phyloP scores from a whole-genome alignment of 1,284 basidiomycete genomes.

The Inonotus obliquus region DNA sequence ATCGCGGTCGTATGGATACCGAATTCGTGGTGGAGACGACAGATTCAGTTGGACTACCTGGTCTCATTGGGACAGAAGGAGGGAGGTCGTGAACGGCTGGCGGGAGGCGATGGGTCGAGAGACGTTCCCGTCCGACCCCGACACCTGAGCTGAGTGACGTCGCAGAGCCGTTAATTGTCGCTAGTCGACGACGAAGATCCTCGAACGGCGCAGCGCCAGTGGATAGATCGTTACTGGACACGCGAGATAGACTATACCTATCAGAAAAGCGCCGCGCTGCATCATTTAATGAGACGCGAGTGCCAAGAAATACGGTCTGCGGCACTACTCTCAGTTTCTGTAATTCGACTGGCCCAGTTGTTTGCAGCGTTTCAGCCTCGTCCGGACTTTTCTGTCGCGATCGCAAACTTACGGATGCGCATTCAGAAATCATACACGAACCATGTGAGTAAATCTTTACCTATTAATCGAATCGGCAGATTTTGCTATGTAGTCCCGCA shows the following conservation, averaged over 20 bases:
- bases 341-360: slow-evolving; percentile 63
- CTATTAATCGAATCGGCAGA: slow-evolving; percentile 67
- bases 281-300: slow-evolving; percentile 38
- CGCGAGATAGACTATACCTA: slow-evolving; percentile 28
- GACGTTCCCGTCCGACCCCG: slow-evolving; percentile 41
- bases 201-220: slow-evolving; percentile 52
- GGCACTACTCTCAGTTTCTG: slow-evolving; percentile 89
- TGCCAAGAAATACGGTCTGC: slow-evolving; percentile 89
- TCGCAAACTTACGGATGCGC: slow-evolving; percentile 45
- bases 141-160: slow-evolving; percentile 50
- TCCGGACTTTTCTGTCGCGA: slow-evolving; percentile 56
- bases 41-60: slow-evolving; percentile 69
- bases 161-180: slow-evolving; percentile 63
- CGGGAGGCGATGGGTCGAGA: slow-evolving; percentile 22
- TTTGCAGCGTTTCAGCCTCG: slow-evolving; percentile 62
- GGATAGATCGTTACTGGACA: slow-evolving; percentile 41
- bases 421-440: slow-evolving; percentile 3
- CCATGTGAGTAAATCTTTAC: slow-evolving; percentile 29
- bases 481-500: slow-evolving; percentile 87
- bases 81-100: slow-evolving; percentile 34
- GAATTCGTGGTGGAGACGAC: slow-evolving; percentile 66
- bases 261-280: slow-evolving; percentile 28
- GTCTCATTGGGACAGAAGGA: slow-evolving; percentile 36
- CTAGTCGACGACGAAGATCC: slow-evolving; percentile 66
- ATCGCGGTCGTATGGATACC: slow-evolving; percentile 50